Percentiles rank a stretch among this genome's conserved stretches.
These are phyloP conservation scores for Coemansia sp. DNA, from an alignment of 192 early-diverging fungal species.

Conservation along the genomic window DNA sequence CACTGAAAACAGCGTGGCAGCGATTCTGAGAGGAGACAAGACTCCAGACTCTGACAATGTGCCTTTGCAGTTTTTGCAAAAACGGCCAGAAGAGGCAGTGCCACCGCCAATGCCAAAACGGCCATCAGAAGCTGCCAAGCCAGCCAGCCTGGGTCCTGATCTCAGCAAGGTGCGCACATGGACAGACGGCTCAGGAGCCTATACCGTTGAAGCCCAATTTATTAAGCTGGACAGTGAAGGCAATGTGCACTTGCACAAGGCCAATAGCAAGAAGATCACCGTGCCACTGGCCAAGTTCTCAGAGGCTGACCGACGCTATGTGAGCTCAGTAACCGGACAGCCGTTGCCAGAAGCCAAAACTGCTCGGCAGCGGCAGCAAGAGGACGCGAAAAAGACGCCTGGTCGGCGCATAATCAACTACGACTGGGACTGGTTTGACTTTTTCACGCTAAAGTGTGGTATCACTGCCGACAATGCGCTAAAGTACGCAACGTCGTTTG, in stretches of 20 bases:
- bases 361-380: constrained; percentile 49
- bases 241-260: constrained; percentile 89
- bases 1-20: neutral
- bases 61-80: constrained; percentile 36
- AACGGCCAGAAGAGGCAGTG: constrained; percentile 12
- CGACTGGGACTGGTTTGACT: constrained; percentile 92
- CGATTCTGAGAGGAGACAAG: neutral
- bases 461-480: constrained; percentile 72
- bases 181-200: constrained; percentile 89
- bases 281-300: constrained; percentile 89
- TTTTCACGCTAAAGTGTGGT: constrained; percentile 76
- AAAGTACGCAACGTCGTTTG: constrained; percentile 81
- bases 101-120: neutral
- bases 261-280: constrained; percentile 90
- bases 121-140: too few relatives aligned
- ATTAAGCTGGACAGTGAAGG: constrained; percentile 69
- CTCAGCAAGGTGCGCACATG: constrained; percentile 74
- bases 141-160: constrained; percentile 13
- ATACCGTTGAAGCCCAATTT: constrained; percentile 90
- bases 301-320: constrained; percentile 40
- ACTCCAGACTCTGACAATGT: constrained; percentile 46
- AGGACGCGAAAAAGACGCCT: constrained; percentile 45
- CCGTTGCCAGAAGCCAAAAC: constrained; percentile 26
- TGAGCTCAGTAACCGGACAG: constrained; percentile 20
- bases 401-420: constrained; percentile 53